A percentile compares a stretch with the other conserved stretches of the same genome.
Evolutionary conservation across 1,284 basidiomycete species (phyloP).

Genomic region (Cerioporus squamosus): DNA sequence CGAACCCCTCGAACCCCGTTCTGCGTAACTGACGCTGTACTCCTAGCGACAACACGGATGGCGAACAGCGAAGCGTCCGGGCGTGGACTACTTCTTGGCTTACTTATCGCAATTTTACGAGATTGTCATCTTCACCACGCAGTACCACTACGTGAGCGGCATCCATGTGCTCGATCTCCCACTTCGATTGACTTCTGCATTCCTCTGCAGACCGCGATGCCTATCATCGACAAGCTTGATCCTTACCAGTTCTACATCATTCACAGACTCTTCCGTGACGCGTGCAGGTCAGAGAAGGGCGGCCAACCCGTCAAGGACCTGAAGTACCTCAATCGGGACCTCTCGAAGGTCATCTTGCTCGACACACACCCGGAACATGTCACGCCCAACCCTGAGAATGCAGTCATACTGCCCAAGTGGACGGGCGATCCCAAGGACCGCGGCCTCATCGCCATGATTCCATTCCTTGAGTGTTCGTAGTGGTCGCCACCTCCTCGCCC

Average conservation of each 20-base stretch:
- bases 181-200: conserved; percentile 1
- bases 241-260: conserved; percentile 90
- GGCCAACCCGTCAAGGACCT: conserved; percentile 86
- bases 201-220: conserved; percentile 73
- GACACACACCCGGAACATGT: conserved; percentile 86
- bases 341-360: conserved; percentile 88
- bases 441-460: conserved; percentile 89
- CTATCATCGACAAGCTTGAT: conserved; percentile 95
- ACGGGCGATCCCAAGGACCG: conserved; percentile 79
- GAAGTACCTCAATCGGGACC: conserved; percentile 91
- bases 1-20: not conserved
- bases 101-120: conserved; percentile 99
- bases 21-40: conserved; percentile 5
- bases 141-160: conserved; percentile 82
- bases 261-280: conserved; percentile 92
- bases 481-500: not conserved
- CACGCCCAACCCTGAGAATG: conserved; percentile 87
- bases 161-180: not conserved
- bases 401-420: conserved; percentile 88
- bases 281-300: conserved; percentile 80
- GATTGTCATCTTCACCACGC: conserved; percentile 94
- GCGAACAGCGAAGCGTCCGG: conserved; percentile 93
- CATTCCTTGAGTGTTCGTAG: conserved; percentile 89
- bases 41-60: conserved; percentile 82
- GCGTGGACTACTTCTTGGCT: conserved; percentile 96